Evolutionary conservation across 768 basidiomycete species (phyloP).

Genomic region (Kwoniella bestiolae): DNA sequence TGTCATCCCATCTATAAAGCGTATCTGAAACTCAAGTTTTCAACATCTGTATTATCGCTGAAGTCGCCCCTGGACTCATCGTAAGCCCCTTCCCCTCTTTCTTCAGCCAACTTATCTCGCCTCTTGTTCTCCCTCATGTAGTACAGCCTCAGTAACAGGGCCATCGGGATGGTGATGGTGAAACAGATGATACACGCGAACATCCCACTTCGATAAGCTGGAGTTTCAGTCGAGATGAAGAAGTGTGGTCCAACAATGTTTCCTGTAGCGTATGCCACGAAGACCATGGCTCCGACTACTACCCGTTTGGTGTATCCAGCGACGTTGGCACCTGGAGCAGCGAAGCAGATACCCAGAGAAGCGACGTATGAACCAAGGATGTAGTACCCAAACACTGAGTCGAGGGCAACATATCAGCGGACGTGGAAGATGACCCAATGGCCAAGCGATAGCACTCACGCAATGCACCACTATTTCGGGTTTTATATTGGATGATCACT

Average conservation of each 20-base stretch:
- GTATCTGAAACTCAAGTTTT: constrained; percentile 28
- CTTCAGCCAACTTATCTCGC: constrained; percentile 17
- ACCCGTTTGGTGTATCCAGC: constrained; percentile 43
- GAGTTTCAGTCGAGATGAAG: constrained; percentile 36
- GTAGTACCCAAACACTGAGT: constrained; percentile 39
- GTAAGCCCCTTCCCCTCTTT: constrained; percentile 11
- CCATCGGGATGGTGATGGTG: constrained; percentile 26
- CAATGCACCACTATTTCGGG: constrained; percentile 27
- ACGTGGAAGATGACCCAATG: background rate
- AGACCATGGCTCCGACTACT: constrained; percentile 37
- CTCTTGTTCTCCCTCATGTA: constrained; percentile 26
- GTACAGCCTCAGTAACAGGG: constrained; percentile 24
- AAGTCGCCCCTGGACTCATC: constrained; percentile 18
- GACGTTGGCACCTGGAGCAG: constrained; percentile 40
- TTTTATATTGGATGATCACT: constrained; percentile 39
- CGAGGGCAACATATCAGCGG: background rate
- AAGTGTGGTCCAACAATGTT: constrained; percentile 43
- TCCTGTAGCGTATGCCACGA: constrained; percentile 38
- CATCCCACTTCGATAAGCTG: constrained; percentile 39
- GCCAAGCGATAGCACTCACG: constrained; percentile 6
- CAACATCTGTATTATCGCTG: constrained; percentile 26
- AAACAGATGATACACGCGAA: constrained; percentile 34
- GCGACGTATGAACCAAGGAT: constrained; percentile 41
- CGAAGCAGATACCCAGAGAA: constrained; percentile 37
- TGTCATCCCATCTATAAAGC: constrained; percentile 17